A percentile compares a stretch with the other conserved stretches of the same genome.
Conservation (phyloP, 257 asterid genomes). For the Lantana camara region DNA sequence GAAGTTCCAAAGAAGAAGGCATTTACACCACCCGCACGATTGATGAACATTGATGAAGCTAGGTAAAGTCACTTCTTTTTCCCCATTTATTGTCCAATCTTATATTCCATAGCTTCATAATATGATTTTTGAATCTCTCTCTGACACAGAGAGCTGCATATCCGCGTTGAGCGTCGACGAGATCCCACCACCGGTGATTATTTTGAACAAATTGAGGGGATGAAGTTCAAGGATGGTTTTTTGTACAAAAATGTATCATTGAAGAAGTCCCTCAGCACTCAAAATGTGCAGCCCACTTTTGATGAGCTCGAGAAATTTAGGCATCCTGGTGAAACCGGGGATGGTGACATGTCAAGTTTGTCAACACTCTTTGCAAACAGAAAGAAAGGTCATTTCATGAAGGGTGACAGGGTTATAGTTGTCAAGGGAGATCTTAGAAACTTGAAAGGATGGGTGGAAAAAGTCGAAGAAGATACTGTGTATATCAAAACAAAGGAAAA, state of each 20-base stretch:
- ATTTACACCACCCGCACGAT: slow-evolving; percentile 85
- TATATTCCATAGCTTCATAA: slow-evolving; percentile 6
- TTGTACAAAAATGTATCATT: slow-evolving; percentile 77
- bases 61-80: slow-evolving; percentile 46
- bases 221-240: slow-evolving; percentile 97
- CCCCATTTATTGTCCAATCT: not conserved
- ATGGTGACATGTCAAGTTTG: slow-evolving; percentile 80
- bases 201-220: slow-evolving; percentile 82
- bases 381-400: slow-evolving; percentile 94
- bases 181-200: slow-evolving; percentile 83
- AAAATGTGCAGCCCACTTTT: slow-evolving; percentile 81
- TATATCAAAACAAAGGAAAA: slow-evolving; percentile 84
- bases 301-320: slow-evolving; percentile 98
- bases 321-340: slow-evolving; percentile 78
- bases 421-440: slow-evolving; percentile 92
- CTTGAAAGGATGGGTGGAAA: slow-evolving; percentile 88
- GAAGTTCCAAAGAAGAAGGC: slow-evolving; percentile 89
- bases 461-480: slow-evolving; percentile 94
- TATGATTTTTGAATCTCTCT: not conserved
- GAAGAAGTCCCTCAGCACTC: slow-evolving; percentile 88
- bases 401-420: slow-evolving; percentile 92
- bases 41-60: slow-evolving; percentile 90
- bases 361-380: slow-evolving; percentile 83
- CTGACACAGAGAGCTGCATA: slow-evolving; percentile 72
- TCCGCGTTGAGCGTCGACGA: slow-evolving; percentile 83